Percentiles rank a stretch among this genome's conserved stretches.
These are phyloP conservation scores for Isatis lusitanica DNA, from an alignment of 441 rosid genomes.

Conservation along the genomic window DNA sequence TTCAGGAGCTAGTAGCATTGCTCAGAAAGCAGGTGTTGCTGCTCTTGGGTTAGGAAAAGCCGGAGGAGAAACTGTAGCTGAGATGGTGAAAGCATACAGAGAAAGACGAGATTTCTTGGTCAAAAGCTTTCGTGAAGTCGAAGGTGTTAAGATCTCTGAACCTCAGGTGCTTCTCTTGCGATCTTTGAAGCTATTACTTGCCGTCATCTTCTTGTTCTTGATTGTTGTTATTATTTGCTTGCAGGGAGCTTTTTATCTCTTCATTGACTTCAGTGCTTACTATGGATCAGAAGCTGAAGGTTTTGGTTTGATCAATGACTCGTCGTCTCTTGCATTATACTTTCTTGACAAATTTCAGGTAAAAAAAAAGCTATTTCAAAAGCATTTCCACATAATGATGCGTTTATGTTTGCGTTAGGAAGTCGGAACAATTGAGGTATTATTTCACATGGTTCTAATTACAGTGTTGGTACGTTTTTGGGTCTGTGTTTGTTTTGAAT, in stretches of 20 bases:
- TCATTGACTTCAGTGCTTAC: conserved; percentile 78
- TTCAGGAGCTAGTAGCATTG: conserved; percentile 90
- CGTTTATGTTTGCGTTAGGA: background rate
- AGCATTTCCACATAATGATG: background rate
- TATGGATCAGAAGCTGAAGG: conserved; percentile 76
- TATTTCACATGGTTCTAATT: background rate
- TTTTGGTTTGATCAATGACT: conserved; percentile 68
- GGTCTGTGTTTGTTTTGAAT: conserved; percentile 2
- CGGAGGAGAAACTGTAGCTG: conserved; percentile 81
- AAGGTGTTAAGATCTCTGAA: conserved; percentile 80
- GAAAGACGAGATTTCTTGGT: conserved; percentile 92
- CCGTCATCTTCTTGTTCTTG: conserved; percentile 5
- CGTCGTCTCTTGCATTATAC: conserved; percentile 75
- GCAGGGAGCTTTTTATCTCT: conserved; percentile 98
- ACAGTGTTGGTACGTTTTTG: background rate
- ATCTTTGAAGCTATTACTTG: background rate
- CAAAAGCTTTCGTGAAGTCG: conserved; percentile 65
- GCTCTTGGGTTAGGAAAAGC: conserved; percentile 91
- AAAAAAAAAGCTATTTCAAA: background rate
- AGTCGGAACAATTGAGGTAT: background rate
- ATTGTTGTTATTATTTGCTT: conserved; percentile 18
- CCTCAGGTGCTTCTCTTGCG: conserved; percentile 55
- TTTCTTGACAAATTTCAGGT: conserved; percentile 48
- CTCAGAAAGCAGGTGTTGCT: conserved; percentile 92
- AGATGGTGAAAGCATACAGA: conserved; percentile 85